These are phyloP conservation scores for Schwanniomyces sp. DNA, from an alignment of 805 yeast genomes.

Conservation along the genomic window DNA sequence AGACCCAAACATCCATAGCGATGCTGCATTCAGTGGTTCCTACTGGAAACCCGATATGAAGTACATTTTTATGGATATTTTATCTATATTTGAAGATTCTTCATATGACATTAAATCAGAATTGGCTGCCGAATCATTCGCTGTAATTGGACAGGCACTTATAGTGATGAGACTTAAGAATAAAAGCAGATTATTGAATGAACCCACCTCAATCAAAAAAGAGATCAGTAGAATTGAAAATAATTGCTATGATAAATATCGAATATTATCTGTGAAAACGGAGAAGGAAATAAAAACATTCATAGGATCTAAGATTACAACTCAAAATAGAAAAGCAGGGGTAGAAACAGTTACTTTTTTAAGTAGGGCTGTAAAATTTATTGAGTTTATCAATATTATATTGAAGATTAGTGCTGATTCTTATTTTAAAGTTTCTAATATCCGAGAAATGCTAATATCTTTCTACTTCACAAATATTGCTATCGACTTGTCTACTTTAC, in stretches of 20 bases:
- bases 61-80: not conserved
- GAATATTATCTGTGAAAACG: not conserved
- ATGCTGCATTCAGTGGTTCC: not conserved
- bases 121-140: not conserved
- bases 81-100: not conserved
- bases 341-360: not conserved
- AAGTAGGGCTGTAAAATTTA: constrained; percentile 1
- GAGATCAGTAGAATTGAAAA: not conserved
- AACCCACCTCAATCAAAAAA: not conserved
- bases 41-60: not conserved
- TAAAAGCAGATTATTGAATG: not conserved
- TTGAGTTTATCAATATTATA: constrained; percentile 5
- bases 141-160: not conserved
- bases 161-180: not conserved
- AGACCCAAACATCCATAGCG: not conserved
- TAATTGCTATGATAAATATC: not conserved
- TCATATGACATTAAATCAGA: not conserved
- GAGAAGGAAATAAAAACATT: not conserved
- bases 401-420: constrained; percentile 11
- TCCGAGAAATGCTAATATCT: not conserved
- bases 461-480: not conserved
- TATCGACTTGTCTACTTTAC: not conserved
- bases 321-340: not conserved
- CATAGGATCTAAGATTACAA: not conserved
- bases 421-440: constrained; percentile 9